Evolutionary conservation across 306 rosid genomes (phyloP), one percentile per base, ranked within the genome.

Genomic region (Citrullus mucosospermus): DNA sequence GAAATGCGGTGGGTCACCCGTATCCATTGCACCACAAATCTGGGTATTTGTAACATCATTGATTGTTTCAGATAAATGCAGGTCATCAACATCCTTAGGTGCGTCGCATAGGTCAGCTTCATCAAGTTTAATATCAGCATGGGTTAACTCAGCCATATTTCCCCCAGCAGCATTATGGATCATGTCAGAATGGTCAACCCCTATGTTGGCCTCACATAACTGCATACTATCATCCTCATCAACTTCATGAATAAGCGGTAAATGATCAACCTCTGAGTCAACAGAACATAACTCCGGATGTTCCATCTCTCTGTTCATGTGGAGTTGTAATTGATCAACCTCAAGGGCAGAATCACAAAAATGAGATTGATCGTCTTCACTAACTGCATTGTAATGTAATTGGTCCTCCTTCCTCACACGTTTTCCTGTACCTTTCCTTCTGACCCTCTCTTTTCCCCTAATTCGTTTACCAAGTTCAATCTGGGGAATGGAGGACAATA

Each of bases 361-460:
- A 67, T 88, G 96, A 76, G 93, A 81, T 60, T 89, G 99, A 14
- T 90, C 97, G 41, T 92, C 99, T 80, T 92, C 99, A 56, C 96
- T 90, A 71, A 78, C 81, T 4, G 85, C 81, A 73, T 46, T 82
- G 82, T 89, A 88, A 62, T 88, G 96, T 67, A 81, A 51, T 10
- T 74, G 85, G 58, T 90, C 92, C 39, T 92, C 97, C 86, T 92
- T 96, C 70, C 99, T 89, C 68, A 84, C 12, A 50, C 98, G 93
- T 75, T 96, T 96, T 41, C 92, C 93, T 0, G 83, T 65, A 55
- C 91, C 91, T 80, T 82, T 96, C 85, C 97, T 91, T 89, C 99
- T 88, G 43, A 96, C 93, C 85, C 93, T 96, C 88, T 96, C 97
- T 77, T 96, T 96, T 85, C 99, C 99, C 82, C 97, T 85, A 5